These are phyloP conservation scores for Lindgomyces ingoldianus DNA, from an alignment of 495 filamentous ascomycete genomes.

Conservation along the genomic window DNA sequence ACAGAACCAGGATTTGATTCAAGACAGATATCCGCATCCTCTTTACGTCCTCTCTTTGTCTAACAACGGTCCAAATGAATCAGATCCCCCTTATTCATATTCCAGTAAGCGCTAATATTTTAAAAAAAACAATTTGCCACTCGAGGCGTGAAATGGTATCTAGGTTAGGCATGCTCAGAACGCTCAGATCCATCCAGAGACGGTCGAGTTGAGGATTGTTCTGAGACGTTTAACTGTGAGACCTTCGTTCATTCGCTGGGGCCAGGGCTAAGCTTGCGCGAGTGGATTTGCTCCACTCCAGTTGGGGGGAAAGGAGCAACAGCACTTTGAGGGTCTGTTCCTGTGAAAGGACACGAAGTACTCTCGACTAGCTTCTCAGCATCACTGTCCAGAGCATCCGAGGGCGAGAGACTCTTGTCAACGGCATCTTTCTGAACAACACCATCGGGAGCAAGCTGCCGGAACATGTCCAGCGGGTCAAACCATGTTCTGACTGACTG, in stretches of 20 bases:
- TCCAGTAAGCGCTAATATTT: too few species aligned
- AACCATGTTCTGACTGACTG: slow-evolving; percentile 63
- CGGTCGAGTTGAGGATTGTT: neutral
- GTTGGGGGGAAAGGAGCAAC: neutral
- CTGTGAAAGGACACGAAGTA: slow-evolving; percentile 1
- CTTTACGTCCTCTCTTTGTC: too few species aligned
- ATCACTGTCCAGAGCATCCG: slow-evolving; percentile 21
- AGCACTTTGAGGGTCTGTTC: neutral
- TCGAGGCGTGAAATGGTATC: neutral
- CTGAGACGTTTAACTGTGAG: neutral
- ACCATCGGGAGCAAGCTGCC: slow-evolving; percentile 58
- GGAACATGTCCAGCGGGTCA: slow-evolving; percentile 66
- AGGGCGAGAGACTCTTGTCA: slow-evolving; percentile 22
- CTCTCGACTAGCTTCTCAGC: neutral
- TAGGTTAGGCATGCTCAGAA: neutral
- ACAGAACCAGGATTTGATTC: too few species aligned
- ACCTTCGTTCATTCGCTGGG: too few species aligned
- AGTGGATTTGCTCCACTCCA: too few species aligned
- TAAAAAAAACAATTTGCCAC: too few species aligned
- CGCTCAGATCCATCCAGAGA: neutral
- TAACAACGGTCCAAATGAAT: too few species aligned
- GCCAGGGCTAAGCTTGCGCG: too few species aligned
- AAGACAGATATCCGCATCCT: too few species aligned
- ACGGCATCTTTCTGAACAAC: slow-evolving; percentile 47
- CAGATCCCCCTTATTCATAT: too few species aligned